Conservation (phyloP, 176 grass and related monocot species). For the Phragmites australis region DNA sequence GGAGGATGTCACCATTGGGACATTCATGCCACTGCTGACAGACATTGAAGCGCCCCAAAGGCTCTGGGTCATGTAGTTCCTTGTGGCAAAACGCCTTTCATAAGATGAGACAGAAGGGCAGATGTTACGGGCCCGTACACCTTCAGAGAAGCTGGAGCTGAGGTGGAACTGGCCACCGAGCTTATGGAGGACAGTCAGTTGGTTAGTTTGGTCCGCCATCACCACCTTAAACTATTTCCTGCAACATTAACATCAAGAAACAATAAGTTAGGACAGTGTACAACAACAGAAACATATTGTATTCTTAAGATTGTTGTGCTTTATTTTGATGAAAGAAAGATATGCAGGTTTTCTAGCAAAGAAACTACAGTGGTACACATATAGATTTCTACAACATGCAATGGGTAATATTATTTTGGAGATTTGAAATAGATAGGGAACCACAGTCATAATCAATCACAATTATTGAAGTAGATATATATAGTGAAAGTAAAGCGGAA, state of each 20-base stretch:
- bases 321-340: background rate
- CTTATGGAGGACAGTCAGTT: constrained; percentile 70
- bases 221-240: constrained; percentile 48
- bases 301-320: background rate
- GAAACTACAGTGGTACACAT: background rate
- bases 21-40: constrained; percentile 35
- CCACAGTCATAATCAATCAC: too few species aligned
- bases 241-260: background rate
- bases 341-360: background rate
- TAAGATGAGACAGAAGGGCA: constrained; percentile 47
- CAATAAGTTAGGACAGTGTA: background rate
- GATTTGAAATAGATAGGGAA: too few species aligned
- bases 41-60: constrained; percentile 41
- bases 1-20: constrained; percentile 42
- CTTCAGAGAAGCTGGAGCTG: constrained; percentile 64
- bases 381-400: background rate
- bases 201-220: constrained; percentile 66
- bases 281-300: background rate
- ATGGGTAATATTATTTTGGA: background rate
- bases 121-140: constrained; percentile 48
- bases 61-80: constrained; percentile 50
- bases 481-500: too few species aligned
- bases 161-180: constrained; percentile 65
- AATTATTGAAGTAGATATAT: too few species aligned
- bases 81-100: constrained; percentile 46